Percentiles rank a stretch among this genome's conserved stretches.
phyloP scores from a whole-genome alignment of 2,329 filamentous ascomycete genomes.

The Lachnellula hyalina region DNA sequence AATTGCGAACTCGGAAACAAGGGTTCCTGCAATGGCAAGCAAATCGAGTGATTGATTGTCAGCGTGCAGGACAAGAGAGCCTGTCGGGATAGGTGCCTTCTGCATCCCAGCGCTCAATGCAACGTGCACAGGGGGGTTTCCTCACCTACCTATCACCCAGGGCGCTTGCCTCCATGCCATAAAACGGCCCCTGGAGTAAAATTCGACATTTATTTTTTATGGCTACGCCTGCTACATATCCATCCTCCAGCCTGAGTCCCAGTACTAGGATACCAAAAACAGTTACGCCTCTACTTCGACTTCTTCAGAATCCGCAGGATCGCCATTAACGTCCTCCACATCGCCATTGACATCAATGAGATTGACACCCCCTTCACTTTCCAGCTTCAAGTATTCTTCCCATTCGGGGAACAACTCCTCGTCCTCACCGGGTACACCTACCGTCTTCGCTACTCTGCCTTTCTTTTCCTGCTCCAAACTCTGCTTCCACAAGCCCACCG shows the following conservation, averaged over 20 bases:
- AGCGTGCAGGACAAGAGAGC: too few species aligned
- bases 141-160: too few species aligned
- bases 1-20: too few species aligned
- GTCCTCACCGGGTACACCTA: slow-evolving; percentile 77
- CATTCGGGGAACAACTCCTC: slow-evolving; percentile 93
- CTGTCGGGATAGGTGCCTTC: too few species aligned
- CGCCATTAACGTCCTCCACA: slow-evolving; percentile 14
- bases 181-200: not conserved
- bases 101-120: too few species aligned
- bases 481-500: slow-evolving; percentile 77
- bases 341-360: slow-evolving; percentile 25
- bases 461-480: slow-evolving; percentile 80
- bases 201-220: not conserved
- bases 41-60: too few species aligned
- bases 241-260: not conserved
- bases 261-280: not conserved
- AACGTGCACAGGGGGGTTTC: too few species aligned
- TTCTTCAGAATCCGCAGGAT: slow-evolving; percentile 20
- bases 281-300: slow-evolving; percentile 14
- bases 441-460: slow-evolving; percentile 73
- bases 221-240: not conserved
- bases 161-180: too few species aligned
- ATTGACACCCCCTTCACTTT: slow-evolving; percentile 55
- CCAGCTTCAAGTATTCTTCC: slow-evolving; percentile 82
- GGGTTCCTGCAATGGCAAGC: too few species aligned